A percentile compares a stretch with the other conserved stretches of the same genome.
Conservation (phyloP, 345 rosid genomes). For the Aurinia saxatilis region DNA sequence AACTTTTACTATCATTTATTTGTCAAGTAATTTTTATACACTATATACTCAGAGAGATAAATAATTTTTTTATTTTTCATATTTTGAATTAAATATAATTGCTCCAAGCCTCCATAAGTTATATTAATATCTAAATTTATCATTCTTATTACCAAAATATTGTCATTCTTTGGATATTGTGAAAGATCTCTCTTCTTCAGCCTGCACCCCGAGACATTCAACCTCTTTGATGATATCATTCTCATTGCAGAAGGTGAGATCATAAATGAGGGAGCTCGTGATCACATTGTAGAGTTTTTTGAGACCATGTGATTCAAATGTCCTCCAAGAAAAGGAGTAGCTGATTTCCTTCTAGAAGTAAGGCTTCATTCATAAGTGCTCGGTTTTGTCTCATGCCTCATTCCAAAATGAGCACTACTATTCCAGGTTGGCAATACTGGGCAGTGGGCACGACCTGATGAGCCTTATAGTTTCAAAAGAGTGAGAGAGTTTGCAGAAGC, state of each 20-base stretch:
- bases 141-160: no score
- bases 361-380: constrained; percentile 4
- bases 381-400: neutral
- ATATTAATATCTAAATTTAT: no score
- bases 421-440: constrained; percentile 70
- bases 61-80: no score
- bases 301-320: constrained; percentile 65
- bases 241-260: constrained; percentile 66
- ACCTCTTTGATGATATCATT: constrained; percentile 70
- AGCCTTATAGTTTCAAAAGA: constrained; percentile 53
- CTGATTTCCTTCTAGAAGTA: constrained; percentile 85
- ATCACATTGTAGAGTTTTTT: constrained; percentile 51
- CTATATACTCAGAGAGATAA: no score
- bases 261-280: constrained; percentile 72
- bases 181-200: constrained; percentile 79
- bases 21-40: no score
- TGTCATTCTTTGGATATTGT: no score
- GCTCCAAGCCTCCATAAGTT: no score
- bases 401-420: neutral
- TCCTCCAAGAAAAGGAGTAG: constrained; percentile 66
- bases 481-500: constrained; percentile 64
- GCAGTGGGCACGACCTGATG: constrained; percentile 51
- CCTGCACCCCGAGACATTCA: constrained; percentile 78
- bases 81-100: no score
- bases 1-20: no score